Evolutionary conservation across 192 early-diverging fungal genomes (phyloP), one percentile per base, ranked within the genome.

Genomic region (Podila epigama): DNA sequence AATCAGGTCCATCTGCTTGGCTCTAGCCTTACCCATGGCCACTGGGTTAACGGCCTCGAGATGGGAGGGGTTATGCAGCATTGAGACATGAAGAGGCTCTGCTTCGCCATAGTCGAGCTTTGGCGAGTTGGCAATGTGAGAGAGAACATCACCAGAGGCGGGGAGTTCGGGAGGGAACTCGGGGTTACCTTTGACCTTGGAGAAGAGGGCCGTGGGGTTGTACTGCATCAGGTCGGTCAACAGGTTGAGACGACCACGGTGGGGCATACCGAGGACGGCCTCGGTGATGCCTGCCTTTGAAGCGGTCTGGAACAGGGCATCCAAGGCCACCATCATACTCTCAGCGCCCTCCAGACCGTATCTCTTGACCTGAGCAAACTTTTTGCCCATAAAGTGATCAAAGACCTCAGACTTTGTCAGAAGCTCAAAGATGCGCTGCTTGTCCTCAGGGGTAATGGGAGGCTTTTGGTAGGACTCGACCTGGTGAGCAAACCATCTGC

Each of bases 341-440:
- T 98, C 97, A 32, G 94, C 95, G 28, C 97, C 97, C 79, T 98
- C 97, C 20, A 98, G 73, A 12, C 97, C 97, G 70, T 98, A 98
- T 15, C 97, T 90, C 84, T 97, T 97, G 57, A 98, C 90, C 66
- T 96, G 91, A 18, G 94, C 93, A 81, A 98, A 98, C 79, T 92
- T 94, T 67, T 97, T 97, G 54, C 92, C 92, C 94, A 98, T 96
- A 80, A 97, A 98, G 68, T 95, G 96, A 81, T 98, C 97, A 87
- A 98, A 98, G 27, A 88, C 86, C 79, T 93, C 96, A 6, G 94
- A 95, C 60, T 88, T 88, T 41, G 87, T 84, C 27, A 98, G 79
- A 18, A 98, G 75, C 58, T 92, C 85, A 66, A 86, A 89, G 32
- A 95, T 93, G 29, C 90, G 80, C 69, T 88, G 88, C 85, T 92